These are phyloP conservation scores for Naganishia albida DNA, from an alignment of 1,284 basidiomycete genomes.

Conservation along the genomic window DNA sequence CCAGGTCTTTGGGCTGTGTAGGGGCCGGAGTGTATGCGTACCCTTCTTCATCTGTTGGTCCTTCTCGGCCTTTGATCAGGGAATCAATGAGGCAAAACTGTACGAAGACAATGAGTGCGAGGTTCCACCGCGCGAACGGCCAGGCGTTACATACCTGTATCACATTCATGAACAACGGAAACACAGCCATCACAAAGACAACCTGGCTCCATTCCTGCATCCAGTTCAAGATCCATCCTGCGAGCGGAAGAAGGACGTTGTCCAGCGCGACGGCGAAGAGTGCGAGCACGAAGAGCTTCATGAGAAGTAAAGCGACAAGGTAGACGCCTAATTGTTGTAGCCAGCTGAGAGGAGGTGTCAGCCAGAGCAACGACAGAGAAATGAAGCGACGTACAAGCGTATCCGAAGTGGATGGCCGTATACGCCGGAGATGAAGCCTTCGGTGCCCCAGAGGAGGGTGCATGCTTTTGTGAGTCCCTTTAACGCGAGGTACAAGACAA, in stretches of 20 bases:
- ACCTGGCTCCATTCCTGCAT: constrained; percentile 73
- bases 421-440: constrained; percentile 81
- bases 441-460: constrained; percentile 63
- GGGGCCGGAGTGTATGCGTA: constrained; percentile 16
- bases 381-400: constrained; percentile 41
- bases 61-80: constrained; percentile 45
- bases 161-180: constrained; percentile 90
- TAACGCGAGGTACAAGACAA: constrained; percentile 77
- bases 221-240: constrained; percentile 81
- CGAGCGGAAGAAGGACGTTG: constrained; percentile 69
- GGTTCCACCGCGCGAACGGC: not conserved
- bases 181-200: constrained; percentile 86
- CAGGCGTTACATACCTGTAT: constrained; percentile 59
- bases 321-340: constrained; percentile 81
- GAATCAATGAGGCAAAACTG: constrained; percentile 54
- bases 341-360: constrained; percentile 62
- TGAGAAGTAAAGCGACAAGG: constrained; percentile 75
- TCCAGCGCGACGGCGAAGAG: constrained; percentile 66
- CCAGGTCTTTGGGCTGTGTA: constrained; percentile 24
- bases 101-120: too few species aligned
- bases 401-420: constrained; percentile 74
- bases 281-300: constrained; percentile 83
- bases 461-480: constrained; percentile 69
- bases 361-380: not conserved
- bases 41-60: not conserved